A percentile compares a stretch with the other conserved stretches of the same genome.
These are phyloP conservation scores for Mucor racemosus DNA, from an alignment of 371 early-diverging fungal genomes.

Conservation along the genomic window DNA sequence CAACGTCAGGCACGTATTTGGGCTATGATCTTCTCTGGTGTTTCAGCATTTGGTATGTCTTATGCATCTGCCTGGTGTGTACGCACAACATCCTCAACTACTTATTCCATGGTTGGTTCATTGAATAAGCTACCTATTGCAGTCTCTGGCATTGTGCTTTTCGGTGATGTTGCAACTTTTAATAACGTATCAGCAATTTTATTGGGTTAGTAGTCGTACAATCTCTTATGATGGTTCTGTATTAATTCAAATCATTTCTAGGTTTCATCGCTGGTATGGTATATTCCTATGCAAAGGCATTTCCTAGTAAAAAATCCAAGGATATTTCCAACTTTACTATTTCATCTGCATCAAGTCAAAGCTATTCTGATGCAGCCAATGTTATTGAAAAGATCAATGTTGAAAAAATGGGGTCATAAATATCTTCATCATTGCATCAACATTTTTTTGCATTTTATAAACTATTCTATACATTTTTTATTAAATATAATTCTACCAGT, in stretches of 20 bases:
- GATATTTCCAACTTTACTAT: constrained; percentile 3
- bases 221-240: not conserved
- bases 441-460: not conserved
- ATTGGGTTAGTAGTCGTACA: constrained; percentile 46
- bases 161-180: constrained; percentile 84
- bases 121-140: constrained; percentile 98
- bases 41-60: constrained; percentile 92
- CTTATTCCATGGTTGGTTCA: constrained; percentile 99
- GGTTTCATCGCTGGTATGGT: constrained; percentile 86
- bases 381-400: constrained; percentile 27
- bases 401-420: constrained; percentile 11
- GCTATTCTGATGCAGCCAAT: constrained; percentile 35
- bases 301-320: constrained; percentile 21
- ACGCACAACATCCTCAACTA: constrained; percentile 94
- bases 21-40: constrained; percentile 84
- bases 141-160: constrained; percentile 93
- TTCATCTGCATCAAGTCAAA: constrained; percentile 39
- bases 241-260: constrained; percentile 1
- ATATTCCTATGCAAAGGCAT: constrained; percentile 77
- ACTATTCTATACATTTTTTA: not conserved
- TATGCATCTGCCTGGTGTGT: constrained; percentile 96
- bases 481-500: not conserved
- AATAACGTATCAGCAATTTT: constrained; percentile 83
- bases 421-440: not conserved
- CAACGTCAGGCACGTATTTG: constrained; percentile 57